Base-by-base conservation (phyloP, 2,329 filamentous ascomycete genomes). In the Ophiostoma ips region DNA sequence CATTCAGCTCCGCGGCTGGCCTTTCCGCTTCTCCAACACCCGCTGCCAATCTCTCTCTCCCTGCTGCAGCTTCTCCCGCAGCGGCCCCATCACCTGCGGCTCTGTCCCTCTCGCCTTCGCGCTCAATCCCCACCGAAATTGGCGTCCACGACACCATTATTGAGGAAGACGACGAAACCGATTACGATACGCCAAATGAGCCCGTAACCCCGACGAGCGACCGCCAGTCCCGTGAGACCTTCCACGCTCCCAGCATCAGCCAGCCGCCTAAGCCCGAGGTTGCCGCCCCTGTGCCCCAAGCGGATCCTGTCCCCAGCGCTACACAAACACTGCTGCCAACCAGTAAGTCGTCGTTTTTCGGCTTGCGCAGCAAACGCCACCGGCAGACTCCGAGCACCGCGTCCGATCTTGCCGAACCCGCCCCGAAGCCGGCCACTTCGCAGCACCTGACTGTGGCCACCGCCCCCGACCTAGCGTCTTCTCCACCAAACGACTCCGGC, bases 191-290 rank as follows among this genome's bases (percentile, higher is more conserved):
- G 21, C 66, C 69, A 50, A 73, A 75, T 64, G 78, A 81, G 56
- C 78, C 78, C 41, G 68, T 77, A 52, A 82, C 78, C 19, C 79
- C 78, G 45, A 71, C 77, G 53, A 80, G 77, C 58, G 68, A 67
- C 57, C 70, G 72, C 54, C 71, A 75, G 58, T 77, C 76, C 44
- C 71, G 72, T 52, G 73, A 77, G 55, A 41, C 47, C 44, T 19
- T 28, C 10, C 15, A 37, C 44, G 3, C 36, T 15, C 24, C n/a
- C 19, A 41, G 13, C 38, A 28, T 28, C 21, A n/a, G n/a, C n/a
- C n/a, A n/a, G n/a, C 24, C 4, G 24, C 24, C 40, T 15, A 43
- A 24, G 43, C 30, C 50, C 13, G 28, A 19, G 16, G 19, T 16
- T 3, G 13, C 43, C n/a, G 31, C 30, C 24, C 13, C 38, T 13